Percentiles rank a stretch among this genome's conserved stretches.
Conservation (phyloP, 768 basidiomycete genomes). For the Russula sp. region DNA sequence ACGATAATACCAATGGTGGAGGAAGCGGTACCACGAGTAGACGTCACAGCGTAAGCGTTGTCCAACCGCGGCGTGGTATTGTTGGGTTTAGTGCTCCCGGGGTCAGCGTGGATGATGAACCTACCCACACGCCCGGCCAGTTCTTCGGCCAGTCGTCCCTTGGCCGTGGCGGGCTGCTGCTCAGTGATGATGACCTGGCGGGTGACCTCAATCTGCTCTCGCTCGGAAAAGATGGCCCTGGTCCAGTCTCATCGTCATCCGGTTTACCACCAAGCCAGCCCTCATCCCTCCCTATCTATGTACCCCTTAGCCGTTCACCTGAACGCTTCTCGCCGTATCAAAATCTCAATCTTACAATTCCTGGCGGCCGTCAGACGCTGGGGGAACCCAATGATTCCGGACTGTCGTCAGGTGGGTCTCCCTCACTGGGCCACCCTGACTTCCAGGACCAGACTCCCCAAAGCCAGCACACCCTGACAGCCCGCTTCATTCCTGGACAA, state of each 20-base stretch:
- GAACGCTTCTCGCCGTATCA: conserved; percentile 52
- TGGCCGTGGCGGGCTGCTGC: conserved; percentile 50
- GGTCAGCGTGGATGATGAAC: conserved; percentile 38
- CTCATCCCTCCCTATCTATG: conserved; percentile 69
- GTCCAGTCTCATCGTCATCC: conserved; percentile 32
- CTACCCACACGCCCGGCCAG: conserved; percentile 28
- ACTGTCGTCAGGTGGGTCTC: conserved; percentile 44
- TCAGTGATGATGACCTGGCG: conserved; percentile 78
- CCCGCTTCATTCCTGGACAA: conserved; percentile 58
- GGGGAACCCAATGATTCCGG: conserved; percentile 60
- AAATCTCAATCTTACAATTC: conserved; percentile 54
- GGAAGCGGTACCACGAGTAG: conserved; percentile 79
- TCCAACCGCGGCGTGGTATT: conserved; percentile 62
- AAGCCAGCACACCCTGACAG: conserved; percentile 36
- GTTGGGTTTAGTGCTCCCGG: conserved; percentile 64
- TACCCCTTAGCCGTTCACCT: conserved; percentile 51
- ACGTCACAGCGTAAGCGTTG: conserved; percentile 76
- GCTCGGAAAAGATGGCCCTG: conserved; percentile 40
- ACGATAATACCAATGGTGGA: conserved; percentile 53
- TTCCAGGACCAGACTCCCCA: conserved; percentile 33
- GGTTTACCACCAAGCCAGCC: conserved; percentile 56
- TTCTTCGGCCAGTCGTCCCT: conserved; percentile 27
- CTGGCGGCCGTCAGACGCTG: conserved; percentile 42
- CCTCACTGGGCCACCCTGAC: conserved; percentile 39
- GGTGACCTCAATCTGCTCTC: conserved; percentile 59